Percentiles rank a stretch among this genome's conserved stretches.
phyloP scores from a whole-genome alignment of 345 rosid species.

The Ailanthus altissimus region DNA sequence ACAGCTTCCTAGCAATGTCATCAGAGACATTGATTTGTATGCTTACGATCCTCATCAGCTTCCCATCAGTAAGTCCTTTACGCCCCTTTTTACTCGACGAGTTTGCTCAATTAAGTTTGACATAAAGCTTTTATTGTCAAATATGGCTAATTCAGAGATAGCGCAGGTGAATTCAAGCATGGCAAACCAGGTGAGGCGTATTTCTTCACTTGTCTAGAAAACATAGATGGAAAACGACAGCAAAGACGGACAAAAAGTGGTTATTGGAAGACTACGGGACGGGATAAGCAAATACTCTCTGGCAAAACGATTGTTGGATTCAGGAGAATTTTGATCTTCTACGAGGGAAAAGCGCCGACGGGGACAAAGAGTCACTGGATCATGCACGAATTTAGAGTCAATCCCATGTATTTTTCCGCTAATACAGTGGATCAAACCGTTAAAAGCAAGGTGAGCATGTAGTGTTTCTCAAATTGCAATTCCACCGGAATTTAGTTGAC shows the following conservation, averaged over 20 bases:
- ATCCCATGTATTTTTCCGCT: background rate
- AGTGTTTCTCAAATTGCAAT: no score
- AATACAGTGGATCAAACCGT: background rate
- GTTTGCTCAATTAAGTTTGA: no score
- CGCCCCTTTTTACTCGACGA: background rate
- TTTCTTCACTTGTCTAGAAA: conserved; percentile 3
- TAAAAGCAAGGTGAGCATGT: background rate
- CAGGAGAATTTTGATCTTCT: conserved; percentile 11
- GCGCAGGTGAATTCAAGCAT: conserved; percentile 15
- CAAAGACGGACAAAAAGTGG: background rate
- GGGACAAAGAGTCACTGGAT: background rate
- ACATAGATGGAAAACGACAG: background rate
- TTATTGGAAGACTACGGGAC: conserved; percentile 17
- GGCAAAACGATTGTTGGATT: background rate
- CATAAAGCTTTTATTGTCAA: background rate
- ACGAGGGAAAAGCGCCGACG: background rate
- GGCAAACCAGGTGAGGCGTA: conserved; percentile 17
- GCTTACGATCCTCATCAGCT: conserved; percentile 9
- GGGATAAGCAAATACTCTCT: background rate
- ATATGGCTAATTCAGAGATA: background rate
- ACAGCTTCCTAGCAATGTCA: conserved; percentile 2
- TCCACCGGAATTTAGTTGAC: no score
- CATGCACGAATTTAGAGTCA: background rate
- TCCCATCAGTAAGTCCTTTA: conserved; percentile 4
- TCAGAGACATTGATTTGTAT: conserved; percentile 20